Percentiles rank a stretch among this genome's conserved stretches.
phyloP scores from a whole-genome alignment of 2,329 filamentous ascomycete species.

The Amylocarpus encephaloides region DNA sequence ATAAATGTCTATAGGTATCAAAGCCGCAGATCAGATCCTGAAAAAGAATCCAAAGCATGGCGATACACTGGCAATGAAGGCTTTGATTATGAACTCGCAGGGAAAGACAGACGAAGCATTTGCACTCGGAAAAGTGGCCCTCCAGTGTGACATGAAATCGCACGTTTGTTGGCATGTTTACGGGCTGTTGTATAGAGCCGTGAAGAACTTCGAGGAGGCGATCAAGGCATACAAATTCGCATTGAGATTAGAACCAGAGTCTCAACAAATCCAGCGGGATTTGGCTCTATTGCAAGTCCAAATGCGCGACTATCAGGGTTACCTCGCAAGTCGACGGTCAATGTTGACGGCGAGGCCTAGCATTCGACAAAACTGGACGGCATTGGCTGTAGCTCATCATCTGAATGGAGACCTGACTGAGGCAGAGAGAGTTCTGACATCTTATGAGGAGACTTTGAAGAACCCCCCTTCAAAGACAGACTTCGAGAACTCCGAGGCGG shows the following conservation, averaged over 20 bases:
- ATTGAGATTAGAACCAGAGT: slow-evolving; percentile 87
- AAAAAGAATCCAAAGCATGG: slow-evolving; percentile 94
- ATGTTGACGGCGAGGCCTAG: slow-evolving; percentile 84
- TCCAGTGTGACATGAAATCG: slow-evolving; percentile 96
- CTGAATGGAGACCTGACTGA: slow-evolving; percentile 77
- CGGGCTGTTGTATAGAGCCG: slow-evolving; percentile 82
- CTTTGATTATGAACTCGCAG: slow-evolving; percentile 87
- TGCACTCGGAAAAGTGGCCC: slow-evolving; percentile 80
- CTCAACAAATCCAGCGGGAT: slow-evolving; percentile 87
- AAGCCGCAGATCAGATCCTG: slow-evolving; percentile 92
- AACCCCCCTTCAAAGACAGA: slow-evolving; percentile 68
- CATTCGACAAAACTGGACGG: slow-evolving; percentile 91
- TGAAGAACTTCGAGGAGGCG: slow-evolving; percentile 97
- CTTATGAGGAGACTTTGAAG: slow-evolving; percentile 91
- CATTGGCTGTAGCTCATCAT: slow-evolving; percentile 89
- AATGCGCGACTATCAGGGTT: slow-evolving; percentile 92
- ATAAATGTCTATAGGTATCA: slow-evolving; percentile 54
- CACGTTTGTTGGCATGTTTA: slow-evolving; percentile 99
- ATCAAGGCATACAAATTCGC: slow-evolving; percentile 99
- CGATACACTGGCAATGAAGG: slow-evolving; percentile 98
- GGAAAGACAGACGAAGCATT: slow-evolving; percentile 94
- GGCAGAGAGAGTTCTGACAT: slow-evolving; percentile 85
- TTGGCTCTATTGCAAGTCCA: slow-evolving; percentile 89
- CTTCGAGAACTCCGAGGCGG: slow-evolving; percentile 87
- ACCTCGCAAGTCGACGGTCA: slow-evolving; percentile 77